Base-by-base conservation (phyloP, 164 flowering plant species). In the Macadamia tetraphylla region DNA sequence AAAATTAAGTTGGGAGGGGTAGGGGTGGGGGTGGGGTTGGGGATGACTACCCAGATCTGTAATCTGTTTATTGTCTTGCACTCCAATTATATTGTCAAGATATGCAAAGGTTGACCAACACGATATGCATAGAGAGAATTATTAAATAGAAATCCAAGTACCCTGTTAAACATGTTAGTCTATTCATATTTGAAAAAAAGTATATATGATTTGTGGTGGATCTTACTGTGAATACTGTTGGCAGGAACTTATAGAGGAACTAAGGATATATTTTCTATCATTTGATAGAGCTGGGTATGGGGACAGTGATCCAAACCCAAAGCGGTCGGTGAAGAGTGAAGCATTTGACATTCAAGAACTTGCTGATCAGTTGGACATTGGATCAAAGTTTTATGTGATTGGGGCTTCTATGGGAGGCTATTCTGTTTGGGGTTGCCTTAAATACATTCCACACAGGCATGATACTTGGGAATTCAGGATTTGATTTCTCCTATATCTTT, bases 261-360 rank as follows among this genome's bases (percentile, higher is more conserved):
- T 85, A 51, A 80, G 80, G 43, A 71, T 83, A 48, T 86, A 78
- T 66, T 60, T 88, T 58, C 58, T 86, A 29, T 53, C 55, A 49
- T 83, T 71, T 67, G 90, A 88, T 58, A 77, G 90, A 76, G 86
- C 90, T n/a, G 93, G 90, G 29, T 85, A 86, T 75, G 86, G 85
- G 18, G 84, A 87, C 48, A 87, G 88, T 62, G 88, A 87, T 75
- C 88, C 83, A 69, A 71, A 84, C 64, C 85, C 85, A 1, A 72
- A 46, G 29, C 83, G 86, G 1, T 77, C 90, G 0, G 82, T 80
- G 17, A 83, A 82, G 67, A 82, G 81, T 73, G 88, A 88, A 76
- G 90, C 87, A 18, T 73, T 72, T 53, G 90, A 88, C 61, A 77
- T 88, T 55, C 74, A 86, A 73, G 87, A 86, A 69, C 78, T 88